Percentiles rank a stretch among this genome's conserved stretches.
Conservation (phyloP, 1,284 basidiomycete species). For the Trichosporon sp. region DNA sequence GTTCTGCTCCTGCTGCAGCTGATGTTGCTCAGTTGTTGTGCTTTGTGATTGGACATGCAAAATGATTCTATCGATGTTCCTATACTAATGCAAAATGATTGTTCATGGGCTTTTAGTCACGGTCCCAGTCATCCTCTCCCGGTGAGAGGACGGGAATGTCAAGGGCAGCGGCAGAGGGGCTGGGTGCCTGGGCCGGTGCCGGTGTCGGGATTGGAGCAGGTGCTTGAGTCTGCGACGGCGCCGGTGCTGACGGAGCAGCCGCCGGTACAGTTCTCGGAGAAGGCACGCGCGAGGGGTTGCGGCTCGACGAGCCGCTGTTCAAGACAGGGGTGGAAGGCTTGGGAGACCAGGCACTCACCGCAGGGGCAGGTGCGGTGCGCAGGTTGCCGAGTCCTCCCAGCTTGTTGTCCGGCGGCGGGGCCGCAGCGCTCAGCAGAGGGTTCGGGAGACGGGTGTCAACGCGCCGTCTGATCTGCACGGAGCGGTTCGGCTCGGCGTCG, state of each 20-base stretch:
- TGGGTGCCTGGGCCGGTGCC: neutral
- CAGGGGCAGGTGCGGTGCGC: slow-evolving; percentile 6
- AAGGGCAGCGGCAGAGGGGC: neutral
- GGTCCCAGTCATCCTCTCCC: slow-evolving; percentile 5
- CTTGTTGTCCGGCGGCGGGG: slow-evolving; percentile 20
- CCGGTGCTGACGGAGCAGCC: neutral
- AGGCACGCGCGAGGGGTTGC: slow-evolving; percentile 6
- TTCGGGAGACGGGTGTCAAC: slow-evolving; percentile 70
- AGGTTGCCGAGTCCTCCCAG: slow-evolving; percentile 27
- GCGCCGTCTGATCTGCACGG: slow-evolving; percentile 71
- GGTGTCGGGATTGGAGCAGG: neutral
- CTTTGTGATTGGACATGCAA: neutral
- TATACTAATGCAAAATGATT: neutral
- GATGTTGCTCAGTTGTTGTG: neutral
- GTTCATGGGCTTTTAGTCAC: neutral
- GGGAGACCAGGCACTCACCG: slow-evolving; percentile 1
- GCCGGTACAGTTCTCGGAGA: neutral
- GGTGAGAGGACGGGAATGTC: neutral
- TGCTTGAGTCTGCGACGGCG: neutral
- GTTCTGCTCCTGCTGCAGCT: neutral
- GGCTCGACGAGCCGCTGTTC: slow-evolving; percentile 8
- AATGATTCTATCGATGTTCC: neutral
- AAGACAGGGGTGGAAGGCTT: slow-evolving; percentile 9
- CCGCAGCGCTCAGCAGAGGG: slow-evolving; percentile 58
- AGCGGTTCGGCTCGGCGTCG: slow-evolving; percentile 70